Evolutionary conservation across 2,329 filamentous ascomycete genomes (phyloP), one percentile per base, ranked within the genome.

Genomic region (Aspergillus alliaceus): DNA sequence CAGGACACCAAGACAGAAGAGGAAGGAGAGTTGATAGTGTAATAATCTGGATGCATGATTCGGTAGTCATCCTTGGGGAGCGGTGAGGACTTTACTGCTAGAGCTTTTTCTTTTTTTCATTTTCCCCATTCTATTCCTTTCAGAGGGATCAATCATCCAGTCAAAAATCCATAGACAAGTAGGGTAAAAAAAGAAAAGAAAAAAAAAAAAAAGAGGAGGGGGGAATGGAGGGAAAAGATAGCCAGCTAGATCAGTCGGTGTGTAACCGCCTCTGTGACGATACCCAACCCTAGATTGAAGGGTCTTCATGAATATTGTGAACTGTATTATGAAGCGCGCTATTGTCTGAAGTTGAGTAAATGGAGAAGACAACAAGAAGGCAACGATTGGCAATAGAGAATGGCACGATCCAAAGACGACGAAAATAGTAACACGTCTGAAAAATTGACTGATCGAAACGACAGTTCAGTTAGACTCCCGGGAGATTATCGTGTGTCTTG

Each of bases 191-290:
- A n/a, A n/a, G n/a, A n/a, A n/a, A n/a, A n/a, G n/a, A n/a, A n/a
- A n/a, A n/a, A n/a, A n/a, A n/a, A n/a, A n/a, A n/a, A n/a, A n/a
- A n/a, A n/a, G n/a, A n/a, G n/a, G n/a, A n/a, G n/a, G n/a, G n/a
- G n/a, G n/a, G n/a, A n/a, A n/a, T n/a, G 27, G 6, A 31, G 44
- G 11, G 29, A 24, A 32, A 48, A n/a, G 39, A 14, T 24, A 46
- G n/a, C 40, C 34, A 53, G 42, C 24, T 32, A 34, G 35, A 44
- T 47, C 31, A 22, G 50, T 34, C 44, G 48, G 37, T 39, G 44
- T 53, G 50, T 18, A 27, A 57, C 35, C 35, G 27, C 42, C 34
- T 40, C 50, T 32, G 53, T 50, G 53, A 55, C 18, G 15, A 55
- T 35, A 44, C 47, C 32, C 31, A 53, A 47, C 25, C 40, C 25